Base-by-base conservation (phyloP, 2,329 filamentous ascomycete genomes). In the Aspergillus sp. region DNA sequence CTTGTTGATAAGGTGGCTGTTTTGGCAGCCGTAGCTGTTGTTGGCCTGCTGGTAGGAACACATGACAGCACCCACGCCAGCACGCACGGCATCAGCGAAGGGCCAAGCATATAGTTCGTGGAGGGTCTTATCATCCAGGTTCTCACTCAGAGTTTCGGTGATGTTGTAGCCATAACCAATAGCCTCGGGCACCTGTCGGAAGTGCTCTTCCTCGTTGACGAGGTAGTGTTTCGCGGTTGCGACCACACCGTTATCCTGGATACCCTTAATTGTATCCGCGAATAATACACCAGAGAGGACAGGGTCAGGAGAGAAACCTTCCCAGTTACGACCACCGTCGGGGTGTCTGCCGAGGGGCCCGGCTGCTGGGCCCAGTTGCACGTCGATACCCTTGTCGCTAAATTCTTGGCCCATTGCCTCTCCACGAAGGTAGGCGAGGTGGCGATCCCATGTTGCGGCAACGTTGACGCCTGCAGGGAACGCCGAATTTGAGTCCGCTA, bases 211-310 rank as follows among this genome's bases (percentile, higher is more conserved):
- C 74, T 91, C 89, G 65, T 93, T 90, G 48, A 77, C 82, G 57
- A 91, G 84, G 70, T 80, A 89, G 70, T 93, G 89, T 80, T 93
- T 93, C 47, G 89, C 88, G 67, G 89, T 92, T 59, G 92, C 91
- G 75, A 96, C 89, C 53, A 93, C 85, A 71, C 91, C 91, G 13
- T 87, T 86, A 67, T 88, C 84, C 70, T 96, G 92, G 44, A 96
- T 93, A 59, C 92, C 92, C 69, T 85, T 83, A 59, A 96, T 83
- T 1, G 88, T 90, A 69, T 89, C 81, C 38, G 85, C 85, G 64
- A 93, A 87, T 53, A 86, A 85, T 61, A 88, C 79, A 52, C 89
- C 92, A 52, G 90, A 87, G 53, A 92, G 80, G 13, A 89, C 87
- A 0, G 90, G 90, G 66, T 95, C 90, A 3, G 89, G 87, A 5